phyloP scores from a whole-genome alignment of 371 early-diverging fungal species.

The Entomophthora muscae region DNA sequence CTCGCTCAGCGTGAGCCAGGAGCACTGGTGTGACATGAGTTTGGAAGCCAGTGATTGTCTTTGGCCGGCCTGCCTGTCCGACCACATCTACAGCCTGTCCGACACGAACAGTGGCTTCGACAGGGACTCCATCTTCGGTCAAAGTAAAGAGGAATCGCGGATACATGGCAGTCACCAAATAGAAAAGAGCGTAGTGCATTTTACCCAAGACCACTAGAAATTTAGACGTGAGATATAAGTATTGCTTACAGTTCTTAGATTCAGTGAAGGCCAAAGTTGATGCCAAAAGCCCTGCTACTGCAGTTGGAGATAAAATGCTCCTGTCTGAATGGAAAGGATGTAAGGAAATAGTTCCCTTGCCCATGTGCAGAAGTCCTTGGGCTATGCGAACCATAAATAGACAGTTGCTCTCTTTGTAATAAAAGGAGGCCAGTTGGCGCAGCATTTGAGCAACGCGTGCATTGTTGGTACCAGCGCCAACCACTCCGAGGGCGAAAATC shows the following conservation, averaged over 20 bases:
- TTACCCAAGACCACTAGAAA: neutral
- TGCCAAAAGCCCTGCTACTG: conserved; percentile 75
- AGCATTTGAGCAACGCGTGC: conserved; percentile 95
- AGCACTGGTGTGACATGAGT: conserved; percentile 96
- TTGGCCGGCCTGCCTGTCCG: conserved; percentile 97
- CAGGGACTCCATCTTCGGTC: conserved; percentile 59
- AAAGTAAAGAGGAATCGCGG: conserved; percentile 94
- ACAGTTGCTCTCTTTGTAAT: conserved; percentile 85
- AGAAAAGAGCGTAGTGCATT: conserved; percentile 80
- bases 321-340: conserved; percentile 90
- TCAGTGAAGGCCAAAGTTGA: conserved; percentile 80
- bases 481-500: conserved; percentile 96
- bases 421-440: conserved; percentile 89
- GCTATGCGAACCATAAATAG: conserved; percentile 90
- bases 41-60: conserved; percentile 97
- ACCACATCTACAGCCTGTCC: conserved; percentile 98
- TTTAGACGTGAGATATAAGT: no score
- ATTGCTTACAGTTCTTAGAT: conserved; percentile 57
- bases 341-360: conserved; percentile 92
- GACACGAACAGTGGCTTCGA: conserved; percentile 82
- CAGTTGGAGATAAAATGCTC: conserved; percentile 73
- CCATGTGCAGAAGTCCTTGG: conserved; percentile 96
- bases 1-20: conserved; percentile 88
- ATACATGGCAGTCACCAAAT: conserved; percentile 82
- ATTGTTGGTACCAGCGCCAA: conserved; percentile 99